Base-by-base conservation (phyloP, 2,329 filamentous ascomycete species). In the Beauveria sp. region DNA sequence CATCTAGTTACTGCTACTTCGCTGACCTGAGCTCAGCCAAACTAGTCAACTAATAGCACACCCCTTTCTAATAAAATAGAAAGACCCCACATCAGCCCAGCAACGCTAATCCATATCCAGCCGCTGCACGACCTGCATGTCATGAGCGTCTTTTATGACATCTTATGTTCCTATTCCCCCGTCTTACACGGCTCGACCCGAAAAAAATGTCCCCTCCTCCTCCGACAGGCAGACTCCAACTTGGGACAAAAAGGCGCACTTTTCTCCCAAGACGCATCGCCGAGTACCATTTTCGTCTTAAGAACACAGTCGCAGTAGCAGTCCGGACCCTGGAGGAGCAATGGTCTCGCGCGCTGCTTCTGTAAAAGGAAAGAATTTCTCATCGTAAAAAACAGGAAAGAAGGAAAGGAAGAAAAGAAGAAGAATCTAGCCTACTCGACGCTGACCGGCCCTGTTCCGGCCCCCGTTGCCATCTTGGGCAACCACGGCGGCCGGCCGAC, bases 151-250 rank as follows among this genome's bases (percentile, higher is more conserved):
- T 22, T 22, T 22, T 5, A 47, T 47, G 44, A 26, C 44, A 47
- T 47, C 44, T 47, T 47, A 16, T 47, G 4, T 47, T 47, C 28
- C 26, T n/a, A 28, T 55, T 44, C 44, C 53, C 37, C 54, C 54
- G 54, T 56, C 54, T 56, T 56, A 56, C 54, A 47, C 51, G 34
- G 34, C 30, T 41, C 26, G 51, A 24, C 51, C 51, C 51, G 51
- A 52, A 37, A 34, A 34, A 37, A 37, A 37, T 37, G 34, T 37
- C 12, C 34, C 34, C 12, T 16, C 34, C 34, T 37, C 34, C 34
- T 37, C 34, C 34, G 14, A 37, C 34, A 37, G 34, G 12, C 34
- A 37, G 34, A 37, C 34, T 37, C 34, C 34, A 37, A 37, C 34
- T 37, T 10, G 34, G 34, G 34, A 37, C 14, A 37, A 37, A 37